Evolutionary conservation across 1,139 yeast species (phyloP), one percentile per base, ranked within the genome.

Genomic region (Suhomyces atakaporum): DNA sequence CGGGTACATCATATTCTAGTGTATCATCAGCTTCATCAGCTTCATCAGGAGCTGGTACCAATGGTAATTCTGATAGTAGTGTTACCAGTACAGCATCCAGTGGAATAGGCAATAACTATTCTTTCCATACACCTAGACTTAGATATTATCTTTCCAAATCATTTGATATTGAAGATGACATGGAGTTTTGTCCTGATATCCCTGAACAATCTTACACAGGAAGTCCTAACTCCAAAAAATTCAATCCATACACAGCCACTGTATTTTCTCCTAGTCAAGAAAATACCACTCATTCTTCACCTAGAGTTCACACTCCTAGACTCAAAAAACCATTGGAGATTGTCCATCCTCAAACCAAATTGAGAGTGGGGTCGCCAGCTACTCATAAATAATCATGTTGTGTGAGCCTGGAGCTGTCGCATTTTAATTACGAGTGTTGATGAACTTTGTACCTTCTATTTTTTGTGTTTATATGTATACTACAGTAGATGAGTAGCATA

Each of bases 321-420:
- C 70, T 73, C 25, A 77, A 75, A 55, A 79, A 79, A 49, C 79
- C 82, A 5, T 62, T 86, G 53, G 92, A 84, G 54, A 85, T 85
- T 47, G 81, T 86, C 43, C 83, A 85, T 56, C 95, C 95, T 7
- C 78, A 75, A 36, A 84, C 94, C 4, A 88, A 88, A 32, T 58
- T 81, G 65, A 72, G 83, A 52, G 77, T 84, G 20, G 71, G 71
- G 4, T 78, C 85, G 16, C 82, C 86, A 14, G 71, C 73, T 11
- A 37, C 33, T 13, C 27, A 27, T n/a, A 35, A 38, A 18, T 32
- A 27, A 25, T 12, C 14, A 16, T 18, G 28, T 10, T 22, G 12
- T 16, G 16, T n/a, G 29, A 22, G 21, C 29, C 16, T 15, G 29
- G 9, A 22, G 14, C 26, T 5, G 26, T 15, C 20, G 29, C 29